A percentile compares a stretch with the other conserved stretches of the same genome.
These are phyloP conservation scores for Suhomyces atakaporum DNA, from an alignment of 1,139 yeast species.

Conservation along the genomic window DNA sequence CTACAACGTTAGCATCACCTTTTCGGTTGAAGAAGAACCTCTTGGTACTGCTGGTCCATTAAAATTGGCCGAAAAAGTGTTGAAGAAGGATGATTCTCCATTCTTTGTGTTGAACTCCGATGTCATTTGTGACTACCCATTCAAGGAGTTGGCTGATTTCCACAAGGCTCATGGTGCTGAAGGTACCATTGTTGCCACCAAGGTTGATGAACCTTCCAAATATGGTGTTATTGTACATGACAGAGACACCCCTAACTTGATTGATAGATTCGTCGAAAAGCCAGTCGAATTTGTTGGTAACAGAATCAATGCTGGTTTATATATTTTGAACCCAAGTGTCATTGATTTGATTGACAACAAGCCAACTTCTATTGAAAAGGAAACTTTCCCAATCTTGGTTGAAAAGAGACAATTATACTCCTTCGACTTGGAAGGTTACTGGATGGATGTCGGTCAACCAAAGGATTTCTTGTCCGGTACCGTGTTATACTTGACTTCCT, in stretches of 20 bases:
- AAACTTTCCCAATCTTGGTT: conserved; percentile 96
- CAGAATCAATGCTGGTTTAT: conserved; percentile 96
- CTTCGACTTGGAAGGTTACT: conserved; percentile 97
- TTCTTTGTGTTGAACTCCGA: conserved; percentile 98
- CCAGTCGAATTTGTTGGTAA: conserved; percentile 98
- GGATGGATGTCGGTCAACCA: conserved; percentile 99
- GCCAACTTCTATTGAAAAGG: conserved; percentile 99
- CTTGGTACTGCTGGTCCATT: conserved; percentile 99
- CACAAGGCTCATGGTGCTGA: conserved; percentile 96
- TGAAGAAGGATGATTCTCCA: conserved; percentile 93
- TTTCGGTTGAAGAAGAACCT: conserved; percentile 99
- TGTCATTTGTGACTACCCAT: conserved; percentile 98
- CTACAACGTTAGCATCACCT: conserved; percentile 93
- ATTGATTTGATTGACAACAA: conserved; percentile 95
- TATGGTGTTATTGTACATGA: conserved; percentile 99
- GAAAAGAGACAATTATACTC: conserved; percentile 88
- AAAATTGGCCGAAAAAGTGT: conserved; percentile 91
- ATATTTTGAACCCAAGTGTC: conserved; percentile 94
- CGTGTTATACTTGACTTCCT: conserved; percentile 83
- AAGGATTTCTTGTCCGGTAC: conserved; percentile 98
- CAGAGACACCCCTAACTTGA: conserved; percentile 87
- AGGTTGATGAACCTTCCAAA: conserved; percentile 98
- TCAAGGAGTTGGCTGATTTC: conserved; percentile 87
- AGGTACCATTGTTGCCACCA: conserved; percentile 98
- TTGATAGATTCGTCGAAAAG: conserved; percentile 98